Evolutionary conservation across 129 eudicot genomes (phyloP).

Genomic region (Ambrosia artemisiifolia): DNA sequence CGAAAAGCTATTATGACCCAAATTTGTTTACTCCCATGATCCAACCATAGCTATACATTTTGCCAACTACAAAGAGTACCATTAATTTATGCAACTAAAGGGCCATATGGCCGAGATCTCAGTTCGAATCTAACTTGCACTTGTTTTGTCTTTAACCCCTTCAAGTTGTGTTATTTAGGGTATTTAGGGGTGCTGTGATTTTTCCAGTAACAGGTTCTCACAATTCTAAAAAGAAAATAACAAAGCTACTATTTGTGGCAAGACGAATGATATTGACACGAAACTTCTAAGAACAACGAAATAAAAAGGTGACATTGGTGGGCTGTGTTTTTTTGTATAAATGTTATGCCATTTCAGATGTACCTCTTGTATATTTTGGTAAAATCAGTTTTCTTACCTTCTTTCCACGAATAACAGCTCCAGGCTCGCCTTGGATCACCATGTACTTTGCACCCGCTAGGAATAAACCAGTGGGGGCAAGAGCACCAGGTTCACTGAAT

Average conservation of each 20-base stretch:
- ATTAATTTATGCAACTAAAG: background rate
- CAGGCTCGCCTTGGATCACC: conserved; percentile 86
- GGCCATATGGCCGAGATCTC: background rate
- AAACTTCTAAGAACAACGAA: background rate
- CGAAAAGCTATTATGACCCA: background rate
- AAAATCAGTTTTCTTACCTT: conserved; percentile 40
- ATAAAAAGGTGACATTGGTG: background rate
- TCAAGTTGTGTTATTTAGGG: background rate
- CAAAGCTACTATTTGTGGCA: too few species aligned
- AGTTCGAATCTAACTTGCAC: background rate
- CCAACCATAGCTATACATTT: background rate
- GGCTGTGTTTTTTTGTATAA: background rate
- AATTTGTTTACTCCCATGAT: background rate
- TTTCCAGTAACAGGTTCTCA: too few species aligned
- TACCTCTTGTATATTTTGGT: background rate
- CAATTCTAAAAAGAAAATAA: too few species aligned
- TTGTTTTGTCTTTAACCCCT: background rate
- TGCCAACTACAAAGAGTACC: background rate
- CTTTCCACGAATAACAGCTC: conserved; percentile 88
- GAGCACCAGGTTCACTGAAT: conserved; percentile 56
- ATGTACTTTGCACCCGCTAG: conserved; percentile 69
- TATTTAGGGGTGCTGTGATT: too few species aligned
- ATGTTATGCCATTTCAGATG: background rate
- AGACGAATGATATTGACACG: background rate
- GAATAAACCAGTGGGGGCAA: conserved; percentile 67